These are phyloP conservation scores for Pulveroboletus sp. DNA, from an alignment of 1,284 basidiomycete genomes.

Conservation along the genomic window DNA sequence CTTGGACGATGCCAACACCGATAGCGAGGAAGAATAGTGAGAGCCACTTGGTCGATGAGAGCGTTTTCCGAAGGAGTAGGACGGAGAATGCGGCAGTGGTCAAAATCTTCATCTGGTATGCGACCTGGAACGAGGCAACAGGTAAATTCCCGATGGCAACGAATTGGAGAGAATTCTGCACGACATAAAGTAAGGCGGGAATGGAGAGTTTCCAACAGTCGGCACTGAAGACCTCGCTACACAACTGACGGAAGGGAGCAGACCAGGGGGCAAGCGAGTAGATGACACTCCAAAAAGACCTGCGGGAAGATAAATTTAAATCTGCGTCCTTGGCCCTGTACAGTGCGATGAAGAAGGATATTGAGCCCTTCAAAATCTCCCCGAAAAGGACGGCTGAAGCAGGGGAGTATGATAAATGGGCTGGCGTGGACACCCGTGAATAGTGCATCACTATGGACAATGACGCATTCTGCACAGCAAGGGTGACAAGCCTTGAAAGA, in stretches of 20 bases:
- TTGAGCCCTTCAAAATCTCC: constrained; percentile 89
- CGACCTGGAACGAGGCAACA: constrained; percentile 89
- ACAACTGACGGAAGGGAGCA: constrained; percentile 51
- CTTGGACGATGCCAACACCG: constrained; percentile 90
- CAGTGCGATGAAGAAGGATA: constrained; percentile 78
- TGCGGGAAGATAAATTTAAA: constrained; percentile 40
- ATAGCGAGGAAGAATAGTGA: constrained; percentile 81
- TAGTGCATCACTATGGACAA: constrained; percentile 96
- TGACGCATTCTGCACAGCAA: constrained; percentile 95
- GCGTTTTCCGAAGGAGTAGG: constrained; percentile 70
- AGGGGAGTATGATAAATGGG: constrained; percentile 81
- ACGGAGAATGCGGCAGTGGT: constrained; percentile 94
- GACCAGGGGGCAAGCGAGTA: constrained; percentile 39
- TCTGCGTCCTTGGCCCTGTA: constrained; percentile 42
- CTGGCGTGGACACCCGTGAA: constrained; percentile 81
- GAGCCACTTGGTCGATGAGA: constrained; percentile 78
- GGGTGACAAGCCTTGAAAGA: constrained; percentile 73
- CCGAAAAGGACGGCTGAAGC: constrained; percentile 91
- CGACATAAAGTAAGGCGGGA: constrained; percentile 92
- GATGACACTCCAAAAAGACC: constrained; percentile 40
- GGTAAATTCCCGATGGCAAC: constrained; percentile 90
- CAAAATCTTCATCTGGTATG: constrained; percentile 94
- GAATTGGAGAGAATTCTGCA: constrained; percentile 95
- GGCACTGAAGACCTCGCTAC: constrained; percentile 60
- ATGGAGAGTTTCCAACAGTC: constrained; percentile 98